These are phyloP conservation scores for Exophiala xenobiotica DNA, from an alignment of 2,329 filamentous ascomycete species.

Conservation along the genomic window DNA sequence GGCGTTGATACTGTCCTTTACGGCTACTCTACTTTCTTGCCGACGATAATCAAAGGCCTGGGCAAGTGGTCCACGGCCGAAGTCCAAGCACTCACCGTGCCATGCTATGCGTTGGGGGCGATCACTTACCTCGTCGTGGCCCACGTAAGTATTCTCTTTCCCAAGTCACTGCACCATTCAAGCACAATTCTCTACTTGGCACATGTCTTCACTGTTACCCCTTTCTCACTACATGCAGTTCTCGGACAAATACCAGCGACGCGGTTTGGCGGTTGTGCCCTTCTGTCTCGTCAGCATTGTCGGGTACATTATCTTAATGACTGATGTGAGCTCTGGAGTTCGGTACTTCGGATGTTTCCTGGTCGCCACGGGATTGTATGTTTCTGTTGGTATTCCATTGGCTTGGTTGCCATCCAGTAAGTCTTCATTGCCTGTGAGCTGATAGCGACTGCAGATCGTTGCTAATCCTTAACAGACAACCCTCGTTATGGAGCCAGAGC, in stretches of 20 bases:
- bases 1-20: slow-evolving; percentile 75
- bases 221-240: too few species aligned
- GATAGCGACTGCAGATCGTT: too few species aligned
- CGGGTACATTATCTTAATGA: slow-evolving; percentile 68
- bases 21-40: slow-evolving; percentile 74
- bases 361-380: slow-evolving; percentile 71
- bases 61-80: slow-evolving; percentile 63
- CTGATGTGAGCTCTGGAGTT: slow-evolving; percentile 58
- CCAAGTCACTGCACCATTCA: too few species aligned
- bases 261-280: slow-evolving; percentile 63
- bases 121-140: slow-evolving; percentile 67
- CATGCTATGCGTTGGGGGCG: slow-evolving; percentile 72
- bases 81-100: slow-evolving; percentile 74
- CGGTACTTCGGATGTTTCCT: slow-evolving; percentile 76
- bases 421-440: not conserved
- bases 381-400: slow-evolving; percentile 55
- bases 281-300: slow-evolving; percentile 64
- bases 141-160: too few species aligned
- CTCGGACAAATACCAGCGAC: slow-evolving; percentile 66
- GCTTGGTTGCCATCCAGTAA: slow-evolving; percentile 49
- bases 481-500: slow-evolving; percentile 76
- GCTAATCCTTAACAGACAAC: slow-evolving; percentile 57
- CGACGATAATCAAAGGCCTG: slow-evolving; percentile 72
- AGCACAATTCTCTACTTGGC: too few species aligned
- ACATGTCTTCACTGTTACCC: too few species aligned